Evolutionary conservation across 352 stramenopile species (phyloP).

Genomic region (Phytopythium chamaehyphon): DNA sequence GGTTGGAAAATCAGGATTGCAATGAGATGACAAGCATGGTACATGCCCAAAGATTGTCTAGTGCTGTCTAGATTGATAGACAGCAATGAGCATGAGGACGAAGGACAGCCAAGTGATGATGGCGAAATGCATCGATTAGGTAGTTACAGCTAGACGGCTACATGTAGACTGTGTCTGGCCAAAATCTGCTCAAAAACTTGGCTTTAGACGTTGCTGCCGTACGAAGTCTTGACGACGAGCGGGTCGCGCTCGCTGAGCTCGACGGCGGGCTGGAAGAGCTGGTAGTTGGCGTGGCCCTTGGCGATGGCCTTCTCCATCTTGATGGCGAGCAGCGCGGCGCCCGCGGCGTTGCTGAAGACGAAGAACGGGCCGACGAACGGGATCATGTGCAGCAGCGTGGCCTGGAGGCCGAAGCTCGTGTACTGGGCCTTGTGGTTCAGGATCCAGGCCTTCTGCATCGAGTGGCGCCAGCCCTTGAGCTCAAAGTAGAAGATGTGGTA

Average conservation of each 20-base stretch:
- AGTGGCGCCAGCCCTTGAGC: conserved; percentile 36
- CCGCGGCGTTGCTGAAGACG: conserved; percentile 60
- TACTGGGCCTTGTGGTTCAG: conserved; percentile 35
- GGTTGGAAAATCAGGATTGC: too few relatives aligned
- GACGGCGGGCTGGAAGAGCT: conserved; percentile 4
- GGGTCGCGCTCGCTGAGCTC: conserved; percentile 7
- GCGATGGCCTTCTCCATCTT: conserved; percentile 48
- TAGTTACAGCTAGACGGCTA: too few relatives aligned
- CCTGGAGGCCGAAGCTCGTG: conserved; percentile 50
- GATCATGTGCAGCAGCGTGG: conserved; percentile 54
- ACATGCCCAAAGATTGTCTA: too few relatives aligned
- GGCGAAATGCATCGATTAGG: neutral
- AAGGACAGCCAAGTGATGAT: too few relatives aligned
- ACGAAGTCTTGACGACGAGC: conserved; percentile 3
- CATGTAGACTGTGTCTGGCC: too few relatives aligned
- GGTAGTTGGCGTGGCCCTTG: conserved; percentile 15
- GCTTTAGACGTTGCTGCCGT: neutral
- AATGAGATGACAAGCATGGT: too few relatives aligned
- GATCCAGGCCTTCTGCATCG: conserved; percentile 44
- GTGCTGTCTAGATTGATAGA: too few relatives aligned
- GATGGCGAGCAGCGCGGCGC: conserved; percentile 45
- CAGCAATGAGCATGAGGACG: too few relatives aligned
- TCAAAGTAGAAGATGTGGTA: conserved; percentile 60
- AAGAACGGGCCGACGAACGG: conserved; percentile 48
- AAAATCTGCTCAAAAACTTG: neutral